Base-by-base conservation (phyloP, 768 basidiomycete genomes). In the Coprinellus micaceus region DNA sequence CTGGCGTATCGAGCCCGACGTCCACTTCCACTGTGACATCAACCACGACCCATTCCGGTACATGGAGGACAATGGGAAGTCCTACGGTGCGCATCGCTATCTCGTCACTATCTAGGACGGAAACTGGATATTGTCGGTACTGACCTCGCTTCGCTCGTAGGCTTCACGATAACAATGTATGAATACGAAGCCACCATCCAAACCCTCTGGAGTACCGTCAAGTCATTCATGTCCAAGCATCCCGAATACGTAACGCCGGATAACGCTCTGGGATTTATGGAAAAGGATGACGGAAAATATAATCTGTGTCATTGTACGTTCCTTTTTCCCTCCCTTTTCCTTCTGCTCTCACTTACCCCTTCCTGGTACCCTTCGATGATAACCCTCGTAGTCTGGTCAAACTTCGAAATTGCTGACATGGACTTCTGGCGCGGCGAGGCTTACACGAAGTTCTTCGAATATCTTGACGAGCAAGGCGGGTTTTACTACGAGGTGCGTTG, bases 1-100 rank as follows among this genome's bases (percentile, higher is more conserved):
- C 69, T 91, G 88, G 89, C 77, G 89, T 13, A 81, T 91, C 44
- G 88, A 90, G 58, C 88, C 89, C 2, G 79, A 82, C 59, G 84
- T 91, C 51, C 85, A 88, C 68, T 87, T 85, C 74, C 86, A 82
- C 71, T 91, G 89, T 68, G 83, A 91, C 62, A 68, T 86, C 56
- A 71, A 78, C 54, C 76, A 74, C 36, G 83, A 84, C 64, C 90
- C 90, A 0, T 91, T 92, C 77, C 54, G 82, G 4, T 80, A 77
- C 66, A 89, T 91, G 87, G 77, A 85, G 65, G 78, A 85, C 21
- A 72, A 86, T 55, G 77, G 83, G 49, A 88, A 87, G 67, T 74
- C 82, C 0, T 92, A 90, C 62, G 84, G 86, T 73, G 60, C 13
- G 67, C 60, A 4, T 28, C 24, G n/a, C 19, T n/a, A n/a, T 7